Conservation (phyloP, 2,329 filamentous ascomycete genomes). For the Leptodontidium sp. region DNA sequence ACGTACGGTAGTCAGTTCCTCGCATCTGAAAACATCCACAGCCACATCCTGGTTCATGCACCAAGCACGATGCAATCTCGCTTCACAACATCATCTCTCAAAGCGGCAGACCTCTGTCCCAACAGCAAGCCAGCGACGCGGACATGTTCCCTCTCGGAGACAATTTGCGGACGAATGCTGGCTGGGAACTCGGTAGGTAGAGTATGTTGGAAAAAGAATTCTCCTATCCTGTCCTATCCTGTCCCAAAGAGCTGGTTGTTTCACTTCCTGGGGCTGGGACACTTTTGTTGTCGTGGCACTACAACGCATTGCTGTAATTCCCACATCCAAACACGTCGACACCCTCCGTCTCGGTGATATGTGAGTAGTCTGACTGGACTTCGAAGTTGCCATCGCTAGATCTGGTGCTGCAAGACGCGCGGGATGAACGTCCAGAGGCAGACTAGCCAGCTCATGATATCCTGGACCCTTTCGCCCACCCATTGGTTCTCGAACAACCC, state of each 20-base stretch:
- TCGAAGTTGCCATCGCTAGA: not conserved
- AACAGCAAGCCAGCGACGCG: not conserved
- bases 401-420: slow-evolving; percentile 15
- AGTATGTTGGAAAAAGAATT: not conserved
- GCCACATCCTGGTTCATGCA: slow-evolving; percentile 24
- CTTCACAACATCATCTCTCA: slow-evolving; percentile 12
- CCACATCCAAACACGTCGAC: slow-evolving; percentile 28
- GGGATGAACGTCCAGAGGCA: slow-evolving; percentile 10
- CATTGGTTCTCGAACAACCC: slow-evolving; percentile 11
- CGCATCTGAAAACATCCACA: slow-evolving; percentile 17
- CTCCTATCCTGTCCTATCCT: not conserved
- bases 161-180: not conserved
- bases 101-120: slow-evolving; percentile 2
- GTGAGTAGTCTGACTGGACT: slow-evolving; percentile 13
- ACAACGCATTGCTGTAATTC: slow-evolving; percentile 29
- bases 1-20: not conserved
- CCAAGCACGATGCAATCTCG: slow-evolving; percentile 15
- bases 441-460: slow-evolving; percentile 7
- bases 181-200: not conserved
- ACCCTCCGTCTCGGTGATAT: slow-evolving; percentile 20
- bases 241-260: not conserved
- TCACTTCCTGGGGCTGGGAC: slow-evolving; percentile 17
- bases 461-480: not conserved
- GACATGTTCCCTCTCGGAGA: not conserved
- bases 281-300: slow-evolving; percentile 17